Evolutionary conservation across 495 filamentous ascomycete genomes (phyloP).

Genomic region (Bathelium albidoporum): DNA sequence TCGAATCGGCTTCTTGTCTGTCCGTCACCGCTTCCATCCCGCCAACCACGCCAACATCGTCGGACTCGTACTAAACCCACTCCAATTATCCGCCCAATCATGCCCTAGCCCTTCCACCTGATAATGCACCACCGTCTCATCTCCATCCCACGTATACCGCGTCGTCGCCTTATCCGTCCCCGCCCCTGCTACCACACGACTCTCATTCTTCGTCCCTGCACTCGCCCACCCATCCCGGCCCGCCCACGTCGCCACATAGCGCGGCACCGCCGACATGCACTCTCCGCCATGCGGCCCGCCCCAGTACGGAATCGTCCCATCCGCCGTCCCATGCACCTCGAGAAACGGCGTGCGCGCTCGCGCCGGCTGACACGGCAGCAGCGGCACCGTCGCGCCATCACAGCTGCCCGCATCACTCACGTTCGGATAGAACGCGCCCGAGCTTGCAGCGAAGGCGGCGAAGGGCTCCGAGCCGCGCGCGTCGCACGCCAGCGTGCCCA

Average conservation of each 20-base stretch:
- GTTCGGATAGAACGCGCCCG: slow-evolving; percentile 35
- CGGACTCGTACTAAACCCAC: slow-evolving; percentile 3
- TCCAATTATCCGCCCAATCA: not conserved
- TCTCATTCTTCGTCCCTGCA: not conserved
- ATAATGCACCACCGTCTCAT: not conserved
- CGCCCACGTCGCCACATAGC: not conserved
- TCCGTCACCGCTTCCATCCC: not conserved
- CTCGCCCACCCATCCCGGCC: not conserved
- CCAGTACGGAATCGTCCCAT: not conserved
- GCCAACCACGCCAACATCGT: not conserved
- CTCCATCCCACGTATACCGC: not conserved
- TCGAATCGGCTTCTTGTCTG: too few species aligned
- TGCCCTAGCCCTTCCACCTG: not conserved
- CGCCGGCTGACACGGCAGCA: not conserved
- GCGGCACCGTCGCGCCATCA: not conserved
- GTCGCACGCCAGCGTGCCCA: slow-evolving; percentile 44
- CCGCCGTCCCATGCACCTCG: not conserved
- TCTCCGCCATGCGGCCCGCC: not conserved
- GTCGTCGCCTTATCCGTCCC: not conserved
- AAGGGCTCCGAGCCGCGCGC: slow-evolving; percentile 26
- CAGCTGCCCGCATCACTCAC: not conserved
- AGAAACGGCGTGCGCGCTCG: not conserved
- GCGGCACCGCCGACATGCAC: not conserved
- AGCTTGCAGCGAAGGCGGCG: slow-evolving; percentile 39
- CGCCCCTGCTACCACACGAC: not conserved